Percentiles rank a stretch among this genome's conserved stretches.
Evolutionary conservation across 768 basidiomycete genomes (phyloP).

Genomic region (Lentinula edodes): DNA sequence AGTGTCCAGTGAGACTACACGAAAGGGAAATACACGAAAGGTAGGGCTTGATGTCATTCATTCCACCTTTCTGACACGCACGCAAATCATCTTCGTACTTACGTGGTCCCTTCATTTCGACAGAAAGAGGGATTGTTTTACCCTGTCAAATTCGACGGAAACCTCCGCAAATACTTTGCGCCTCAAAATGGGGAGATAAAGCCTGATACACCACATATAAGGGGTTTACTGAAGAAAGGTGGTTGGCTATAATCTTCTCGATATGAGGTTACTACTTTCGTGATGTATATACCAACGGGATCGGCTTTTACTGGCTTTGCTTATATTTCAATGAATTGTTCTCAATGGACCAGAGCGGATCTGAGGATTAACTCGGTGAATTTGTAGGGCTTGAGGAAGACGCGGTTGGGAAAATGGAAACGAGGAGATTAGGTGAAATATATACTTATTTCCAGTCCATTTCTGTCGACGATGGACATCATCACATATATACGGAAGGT

Average conservation of each 20-base stretch:
- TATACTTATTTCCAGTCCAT: too few relatives aligned
- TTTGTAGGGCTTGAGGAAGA: too few relatives aligned
- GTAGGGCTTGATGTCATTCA: constrained; percentile 23
- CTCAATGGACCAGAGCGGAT: too few relatives aligned
- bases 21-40: constrained; percentile 39
- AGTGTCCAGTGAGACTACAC: constrained; percentile 38
- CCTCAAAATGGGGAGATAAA: constrained; percentile 66
- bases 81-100: background rate
- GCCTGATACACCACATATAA: constrained; percentile 44
- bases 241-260: constrained; percentile 23
- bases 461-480: too few relatives aligned
- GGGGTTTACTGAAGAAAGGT: constrained; percentile 40
- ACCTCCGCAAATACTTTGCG: constrained; percentile 54
- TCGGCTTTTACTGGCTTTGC: too few relatives aligned
- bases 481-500: too few relatives aligned
- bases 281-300: background rate
- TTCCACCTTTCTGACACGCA: background rate
- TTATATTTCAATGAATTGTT: too few relatives aligned
- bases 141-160: constrained; percentile 42
- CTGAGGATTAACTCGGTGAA: too few relatives aligned
- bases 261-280: background rate
- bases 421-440: too few relatives aligned
- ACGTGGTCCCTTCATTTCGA: background rate
- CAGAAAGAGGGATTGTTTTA: constrained; percentile 51
- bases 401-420: too few relatives aligned